Base-by-base conservation (phyloP, 495 filamentous ascomycete species). In the Penicillium steckii region DNA sequence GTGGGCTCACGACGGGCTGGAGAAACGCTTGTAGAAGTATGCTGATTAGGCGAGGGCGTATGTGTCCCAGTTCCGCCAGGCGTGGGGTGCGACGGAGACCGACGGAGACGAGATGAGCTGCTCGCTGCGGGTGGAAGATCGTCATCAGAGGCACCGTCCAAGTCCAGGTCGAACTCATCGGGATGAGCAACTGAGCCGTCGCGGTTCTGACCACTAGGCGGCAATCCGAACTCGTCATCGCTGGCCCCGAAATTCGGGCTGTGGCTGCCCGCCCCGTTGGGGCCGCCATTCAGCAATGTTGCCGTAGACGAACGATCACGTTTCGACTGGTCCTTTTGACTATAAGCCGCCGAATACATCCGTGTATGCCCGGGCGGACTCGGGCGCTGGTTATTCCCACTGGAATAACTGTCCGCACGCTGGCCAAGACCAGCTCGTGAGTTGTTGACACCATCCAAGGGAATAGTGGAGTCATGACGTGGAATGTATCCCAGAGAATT, bases 401-500 rank as follows among this genome's bases (percentile, higher is more conserved):
- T 81, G 37, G 81, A 84, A 64, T 83, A 85, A 58, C 72, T 73
- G 42, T 71, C 52, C 15, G 59, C 60, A 30, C 70, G 65, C 41
- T 64, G 62, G 10, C 63, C 66, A 27, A 69, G 42, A 4, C 56
- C 65, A 32, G 53, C 52, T 38, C 63, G 71, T 53, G 54, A 56
- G 40, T 70, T 63, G 29, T 67, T 72, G 27, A 86, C 65, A 32
- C 69, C 74, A 46, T 78, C 72, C 9, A 88, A 73, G 6, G 82
- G 76, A 40, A 86, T 67, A 26, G 75, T 77, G 13, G 79, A 77
- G 41, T 78, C 80, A 56, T 70, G 69, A 52, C 77, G 83, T n/a
- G 92, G 88, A 15, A 73, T 85, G 56, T 89, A 88, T 25, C 90
- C 92, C 33, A 91, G 75, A 6, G 78, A 88, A 30, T 80, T 82